phyloP scores from a whole-genome alignment of 1,139 yeast species.

The Pichiaceae sp. region DNA sequence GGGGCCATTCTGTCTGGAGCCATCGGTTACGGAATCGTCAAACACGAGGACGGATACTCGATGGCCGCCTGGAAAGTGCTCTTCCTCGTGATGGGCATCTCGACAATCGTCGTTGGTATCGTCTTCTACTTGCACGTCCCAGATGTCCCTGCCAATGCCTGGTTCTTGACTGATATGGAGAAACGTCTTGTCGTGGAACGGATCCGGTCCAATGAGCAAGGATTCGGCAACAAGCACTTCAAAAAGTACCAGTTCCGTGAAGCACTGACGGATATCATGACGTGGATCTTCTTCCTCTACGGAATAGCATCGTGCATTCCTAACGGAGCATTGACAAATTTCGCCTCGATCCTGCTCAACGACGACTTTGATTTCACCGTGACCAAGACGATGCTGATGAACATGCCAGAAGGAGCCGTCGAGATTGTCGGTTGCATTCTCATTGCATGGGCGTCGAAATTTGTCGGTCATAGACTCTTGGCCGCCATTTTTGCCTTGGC shows the following conservation, averaged over 20 bases:
- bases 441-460: constrained; percentile 29
- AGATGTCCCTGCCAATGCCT: constrained; percentile 32
- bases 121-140: constrained; percentile 32
- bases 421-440: constrained; percentile 24
- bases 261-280: constrained; percentile 33
- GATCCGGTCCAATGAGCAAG: constrained; percentile 31
- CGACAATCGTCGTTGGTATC: constrained; percentile 37
- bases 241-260: constrained; percentile 35
- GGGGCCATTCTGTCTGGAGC: constrained; percentile 38
- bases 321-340: constrained; percentile 33
- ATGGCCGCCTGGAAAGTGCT: constrained; percentile 39
- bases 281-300: constrained; percentile 30
- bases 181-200: constrained; percentile 30
- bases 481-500: constrained; percentile 30
- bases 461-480: constrained; percentile 24
- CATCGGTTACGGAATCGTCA: constrained; percentile 38
- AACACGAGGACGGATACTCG: constrained; percentile 6
- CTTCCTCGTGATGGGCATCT: constrained; percentile 39
- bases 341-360: constrained; percentile 20
- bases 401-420: constrained; percentile 32
- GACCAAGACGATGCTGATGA: constrained; percentile 24
- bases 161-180: constrained; percentile 32
- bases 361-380: constrained; percentile 20
- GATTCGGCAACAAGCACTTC: constrained; percentile 34
- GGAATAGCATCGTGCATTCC: constrained; percentile 29